Evolutionary conservation across 345 rosid species (phyloP), one percentile per base, ranked within the genome.

Genomic region (Hibiscus mutabilis): DNA sequence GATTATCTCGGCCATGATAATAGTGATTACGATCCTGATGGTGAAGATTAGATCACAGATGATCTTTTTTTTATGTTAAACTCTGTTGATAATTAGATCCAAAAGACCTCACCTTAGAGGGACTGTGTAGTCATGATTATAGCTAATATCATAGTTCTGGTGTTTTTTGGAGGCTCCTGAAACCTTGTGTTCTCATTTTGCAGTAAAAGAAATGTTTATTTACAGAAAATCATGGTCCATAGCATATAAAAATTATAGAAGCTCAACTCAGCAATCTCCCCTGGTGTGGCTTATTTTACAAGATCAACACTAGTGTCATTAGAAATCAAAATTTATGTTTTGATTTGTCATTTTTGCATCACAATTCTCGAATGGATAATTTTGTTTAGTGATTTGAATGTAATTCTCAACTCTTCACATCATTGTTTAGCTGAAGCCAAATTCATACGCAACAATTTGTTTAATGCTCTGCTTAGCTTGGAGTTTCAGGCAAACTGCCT

Each of bases 41-140:
- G 59, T 52, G 81, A 77, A 40, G 80, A 80, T 35, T 49, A 49
- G 19, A 16, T 47, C 52, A 47, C n/a, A 47, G 52, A 14, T 49
- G 0, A 49, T 14, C 9, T 61, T 33, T 6, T 6, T 35, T 61
- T 33, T 9, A 24, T 11, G 6, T 21, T 7, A 47, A 8, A 16
- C 40, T 9, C 49, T 19, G 27, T 37, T 44, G 3, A 46, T 31
- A 46, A 25, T 47, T 47, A 66, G 57, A 66, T 66, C 22, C 57
- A 66, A 15, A 15, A 11, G 37, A 57, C 8, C 0, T 15, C 25
- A 60, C 21, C 65, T 40, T 40, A 10, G 12, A 8, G 12, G 12
- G 42, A 40, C 8, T 1, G 7, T 33, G 8, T 35, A 35, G 1
- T 35, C 40, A 35, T 6, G 9, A 64, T 51, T 42, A 10, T 65